Evolutionary conservation across 2,329 filamentous ascomycete species (phyloP), one percentile per base, ranked within the genome.

Genomic region (Fusarium pseudonygamai): DNA sequence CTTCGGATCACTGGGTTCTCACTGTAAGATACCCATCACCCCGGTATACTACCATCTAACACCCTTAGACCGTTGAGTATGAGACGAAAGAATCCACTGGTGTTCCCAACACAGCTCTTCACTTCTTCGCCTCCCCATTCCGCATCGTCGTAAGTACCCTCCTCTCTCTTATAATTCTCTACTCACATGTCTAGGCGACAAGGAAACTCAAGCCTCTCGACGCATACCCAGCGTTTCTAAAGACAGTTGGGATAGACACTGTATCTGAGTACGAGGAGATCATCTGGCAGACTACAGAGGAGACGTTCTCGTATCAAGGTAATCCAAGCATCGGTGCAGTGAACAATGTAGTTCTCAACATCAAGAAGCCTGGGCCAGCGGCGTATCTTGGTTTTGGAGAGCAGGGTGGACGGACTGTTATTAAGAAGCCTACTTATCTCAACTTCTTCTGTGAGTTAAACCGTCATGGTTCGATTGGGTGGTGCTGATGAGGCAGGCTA

Each of bases 121-220:
- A 62, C 8, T 37, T 62, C 40, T 62, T 62, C 6, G 40, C 60
- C 1, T 46, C 50, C 4, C 60, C 60, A 9, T 62, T 62, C 24
- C 60, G 60, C 22, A 57, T 62, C 5, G 18, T 62, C 4, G 60
- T 62, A 58, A 24, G 60, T 62, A 26, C 1, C 5, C 0, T 2
- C 4, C 34, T 0, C 3, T 11, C 6, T 7, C 14, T 9, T 0
- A 3, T 1, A 18, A 2, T 0, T 11, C 32, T 7, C 2, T 2
- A 6, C 60, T 62, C 13, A 62, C 40, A 46, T 9, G 0, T 9
- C 2, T 5, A 62, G 60, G 60, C 60, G 7, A 62, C 60, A 2
- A 58, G 60, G 9, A 58, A 58, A 1, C 60, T 62, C 13, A 20
- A 10, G n/a, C 16, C 32, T 9, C 43, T 62, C 0, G 60, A 58